A percentile compares a stretch with the other conserved stretches of the same genome.
phyloP scores from a whole-genome alignment of 495 filamentous ascomycete species.

The Parathielavia appendiculata region DNA sequence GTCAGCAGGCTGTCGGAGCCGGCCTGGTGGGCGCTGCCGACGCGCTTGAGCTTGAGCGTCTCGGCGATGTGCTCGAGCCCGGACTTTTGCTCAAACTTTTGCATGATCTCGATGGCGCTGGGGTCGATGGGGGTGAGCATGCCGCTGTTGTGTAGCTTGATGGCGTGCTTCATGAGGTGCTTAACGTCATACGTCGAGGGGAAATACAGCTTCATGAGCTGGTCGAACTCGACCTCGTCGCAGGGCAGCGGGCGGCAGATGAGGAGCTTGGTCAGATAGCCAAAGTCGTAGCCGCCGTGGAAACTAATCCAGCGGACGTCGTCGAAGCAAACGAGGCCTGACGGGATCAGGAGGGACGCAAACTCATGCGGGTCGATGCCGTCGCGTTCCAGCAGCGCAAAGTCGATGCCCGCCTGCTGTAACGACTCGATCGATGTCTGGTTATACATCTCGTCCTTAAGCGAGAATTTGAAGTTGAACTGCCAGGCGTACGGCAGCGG shows the following conservation, averaged over 20 bases:
- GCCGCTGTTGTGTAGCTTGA: conserved; percentile 59
- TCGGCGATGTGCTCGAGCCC: conserved; percentile 92
- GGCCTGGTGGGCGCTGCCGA: conserved; percentile 82
- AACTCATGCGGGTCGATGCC: conserved; percentile 92
- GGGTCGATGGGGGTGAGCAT: conserved; percentile 60
- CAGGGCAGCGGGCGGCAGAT: conserved; percentile 72
- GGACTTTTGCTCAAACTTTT: conserved; percentile 76
- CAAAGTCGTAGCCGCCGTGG: conserved; percentile 98
- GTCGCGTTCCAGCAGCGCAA: conserved; percentile 69
- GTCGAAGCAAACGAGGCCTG: conserved; percentile 81
- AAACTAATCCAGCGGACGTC: conserved; percentile 95
- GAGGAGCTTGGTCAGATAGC: conserved; percentile 91
- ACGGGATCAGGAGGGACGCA: conserved; percentile 81
- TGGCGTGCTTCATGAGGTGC: conserved; percentile 78
- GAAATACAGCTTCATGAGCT: conserved; percentile 82
- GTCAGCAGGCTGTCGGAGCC: conserved; percentile 89
- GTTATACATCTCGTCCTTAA: conserved; percentile 94
- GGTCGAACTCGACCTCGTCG: conserved; percentile 81
- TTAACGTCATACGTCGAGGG: conserved; percentile 93
- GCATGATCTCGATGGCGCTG: conserved; percentile 60
- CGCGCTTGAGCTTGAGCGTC: conserved; percentile 77
- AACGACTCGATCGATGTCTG: conserved; percentile 87
- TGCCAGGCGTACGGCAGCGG: conserved; percentile 89
- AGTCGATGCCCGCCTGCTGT: conserved; percentile 82
- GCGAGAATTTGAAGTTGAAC: conserved; percentile 96